Percentiles rank a stretch among this genome's conserved stretches.
phyloP scores from a whole-genome alignment of 176 grass and related monocot species.

The barley (Hordeum vulgare) region DNA sequence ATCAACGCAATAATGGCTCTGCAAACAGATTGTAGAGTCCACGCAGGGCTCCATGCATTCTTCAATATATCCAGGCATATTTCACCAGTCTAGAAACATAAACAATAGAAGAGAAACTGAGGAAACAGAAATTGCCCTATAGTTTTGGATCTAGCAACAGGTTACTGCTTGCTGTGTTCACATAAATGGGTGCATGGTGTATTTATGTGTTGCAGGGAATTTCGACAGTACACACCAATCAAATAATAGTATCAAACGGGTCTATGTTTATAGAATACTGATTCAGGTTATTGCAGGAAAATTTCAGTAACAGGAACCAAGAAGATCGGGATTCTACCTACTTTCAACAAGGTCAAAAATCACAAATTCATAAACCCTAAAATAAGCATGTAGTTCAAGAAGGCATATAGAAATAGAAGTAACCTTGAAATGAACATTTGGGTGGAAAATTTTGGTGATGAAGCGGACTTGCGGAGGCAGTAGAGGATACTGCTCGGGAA shows the following conservation, averaged over 20 bases:
- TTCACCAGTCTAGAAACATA: constrained; percentile 69
- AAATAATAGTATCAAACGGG: not conserved
- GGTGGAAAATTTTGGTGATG: constrained; percentile 98
- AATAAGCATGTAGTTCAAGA: not conserved
- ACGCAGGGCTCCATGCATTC: constrained; percentile 99
- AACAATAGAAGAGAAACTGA: constrained; percentile 1
- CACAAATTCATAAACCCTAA: not conserved
- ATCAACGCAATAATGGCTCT: constrained; percentile 97
- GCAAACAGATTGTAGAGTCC: constrained; percentile 97
- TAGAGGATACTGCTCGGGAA: constrained; percentile 97
- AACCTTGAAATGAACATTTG: constrained; percentile 99
- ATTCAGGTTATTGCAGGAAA: not conserved
- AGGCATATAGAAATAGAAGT: constrained; percentile 15
- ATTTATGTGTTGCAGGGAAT: not conserved
- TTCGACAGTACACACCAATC: not conserved
- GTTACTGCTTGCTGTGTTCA: not conserved
- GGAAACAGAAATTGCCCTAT: not conserved
- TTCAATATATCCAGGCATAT: constrained; percentile 99
- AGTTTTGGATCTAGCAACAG: not conserved
- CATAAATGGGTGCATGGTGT: not conserved
- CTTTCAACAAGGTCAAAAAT: not conserved
- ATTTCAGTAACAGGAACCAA: not conserved
- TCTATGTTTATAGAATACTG: not conserved
- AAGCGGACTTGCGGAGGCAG: constrained; percentile 99
- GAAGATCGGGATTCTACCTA: not conserved